Base-by-base conservation (phyloP, 2,329 filamentous ascomycete genomes). In the Claviceps sorghi region DNA sequence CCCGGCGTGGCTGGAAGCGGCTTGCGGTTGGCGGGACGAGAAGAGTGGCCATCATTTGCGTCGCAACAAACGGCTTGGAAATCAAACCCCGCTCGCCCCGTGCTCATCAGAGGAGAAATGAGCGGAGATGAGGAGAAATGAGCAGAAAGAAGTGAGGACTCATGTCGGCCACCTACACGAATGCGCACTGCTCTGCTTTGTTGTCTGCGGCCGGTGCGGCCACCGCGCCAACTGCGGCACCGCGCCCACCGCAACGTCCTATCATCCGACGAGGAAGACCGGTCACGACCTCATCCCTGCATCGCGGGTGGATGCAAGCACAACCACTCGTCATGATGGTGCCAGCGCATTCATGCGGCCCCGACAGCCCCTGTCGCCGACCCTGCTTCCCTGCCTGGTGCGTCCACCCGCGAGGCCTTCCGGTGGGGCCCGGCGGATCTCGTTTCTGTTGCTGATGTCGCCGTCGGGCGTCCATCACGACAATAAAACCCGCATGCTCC, bases 401-500 rank as follows among this genome's bases (percentile, higher is more conserved):
- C 43, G 48, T 48, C 45, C 45, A 49, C n/a, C 48, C 49, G 58
- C 58, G 55, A 51, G 52, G 51, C 50, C 54, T 49, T 49, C 53
- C 54, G 60, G 61, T 61, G 60, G 60, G 61, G 57, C 54, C 53
- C 58, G 41, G 54, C 48, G 43, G 48, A 17, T 36, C 29, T 48
- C 44, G 38, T 30, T 32, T 47, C 41, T 53, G 54, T 53, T 53
- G 55, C 22, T 58, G 50, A 57, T 49, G 53, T 53, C 54, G 49
- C 49, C 41, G 58, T 65, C 63, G 60, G 61, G 60, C 59, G 56
- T 59, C 55, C 55, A 62, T 58, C 51, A 57, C 58, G 59, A 67
- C 61, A 62, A 67, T 76, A 76, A 76, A 76, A 75, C 68, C 71
- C 69, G 68, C 68, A 66, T 62, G 64, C 67, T 49, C 69, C 72